These are phyloP conservation scores for Debaryomyces sp. DNA, from an alignment of 1,139 yeast species.

Conservation along the genomic window DNA sequence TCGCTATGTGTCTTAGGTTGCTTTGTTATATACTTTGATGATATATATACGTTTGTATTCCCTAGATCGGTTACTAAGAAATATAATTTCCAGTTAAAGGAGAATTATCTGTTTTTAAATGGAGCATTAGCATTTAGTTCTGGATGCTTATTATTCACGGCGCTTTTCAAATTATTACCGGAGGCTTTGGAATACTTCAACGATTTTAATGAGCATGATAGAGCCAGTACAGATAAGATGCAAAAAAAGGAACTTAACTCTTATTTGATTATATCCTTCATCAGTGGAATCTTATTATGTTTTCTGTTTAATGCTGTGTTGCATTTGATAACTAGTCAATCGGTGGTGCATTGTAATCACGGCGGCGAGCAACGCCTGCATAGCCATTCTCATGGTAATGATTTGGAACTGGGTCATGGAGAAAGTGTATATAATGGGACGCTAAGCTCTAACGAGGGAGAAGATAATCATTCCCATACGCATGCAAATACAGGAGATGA, in stretches of 20 bases:
- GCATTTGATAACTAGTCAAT: conserved; percentile 76
- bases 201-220: background rate
- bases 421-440: background rate
- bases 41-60: conserved; percentile 39
- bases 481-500: background rate
- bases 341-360: conserved; percentile 86
- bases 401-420: conserved; percentile 7
- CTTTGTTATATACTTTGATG: conserved; percentile 54
- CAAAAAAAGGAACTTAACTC: conserved; percentile 23
- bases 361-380: conserved; percentile 22
- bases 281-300: conserved; percentile 65
- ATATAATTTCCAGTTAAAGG: conserved; percentile 56
- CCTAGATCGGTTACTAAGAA: conserved; percentile 44
- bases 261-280: conserved; percentile 51
- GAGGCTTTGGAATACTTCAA: conserved; percentile 48
- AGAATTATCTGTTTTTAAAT: conserved; percentile 63
- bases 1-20: conserved; percentile 63
- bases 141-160: conserved; percentile 77
- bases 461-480: background rate
- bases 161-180: conserved; percentile 75
- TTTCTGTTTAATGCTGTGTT: conserved; percentile 61
- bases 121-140: conserved; percentile 71
- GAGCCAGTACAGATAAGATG: background rate
- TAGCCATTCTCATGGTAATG: conserved; percentile 15
- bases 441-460: background rate